Evolutionary conservation across 1,284 basidiomycete species (phyloP).

Genomic region (Anthracocystis walkeri): DNA sequence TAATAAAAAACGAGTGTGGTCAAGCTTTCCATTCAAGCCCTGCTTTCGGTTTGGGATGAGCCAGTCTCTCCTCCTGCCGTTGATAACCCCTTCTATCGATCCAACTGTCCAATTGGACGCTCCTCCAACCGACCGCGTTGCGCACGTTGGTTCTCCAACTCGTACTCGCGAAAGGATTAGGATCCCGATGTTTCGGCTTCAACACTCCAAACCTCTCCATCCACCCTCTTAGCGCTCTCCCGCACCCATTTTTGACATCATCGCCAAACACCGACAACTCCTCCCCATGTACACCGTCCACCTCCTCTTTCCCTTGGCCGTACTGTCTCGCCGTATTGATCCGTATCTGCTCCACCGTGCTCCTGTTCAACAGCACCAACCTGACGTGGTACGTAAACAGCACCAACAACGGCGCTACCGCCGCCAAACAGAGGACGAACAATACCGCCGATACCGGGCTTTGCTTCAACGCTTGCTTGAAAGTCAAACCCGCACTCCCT

Average conservation of each 20-base stretch:
- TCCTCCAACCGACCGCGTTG: conserved; percentile 47
- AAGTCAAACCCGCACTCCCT: conserved; percentile 42
- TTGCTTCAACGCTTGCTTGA: conserved; percentile 47
- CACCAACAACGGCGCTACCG: conserved; percentile 47
- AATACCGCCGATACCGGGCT: conserved; percentile 61
- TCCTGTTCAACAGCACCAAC: conserved; percentile 61
- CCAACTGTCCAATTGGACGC: conserved; percentile 45
- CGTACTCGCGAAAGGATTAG: conserved; percentile 54
- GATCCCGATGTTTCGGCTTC: conserved; percentile 38
- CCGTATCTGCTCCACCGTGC: conserved; percentile 68
- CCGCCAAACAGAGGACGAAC: conserved; percentile 53
- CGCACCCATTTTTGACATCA: not conserved
- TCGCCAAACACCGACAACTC: conserved; percentile 17
- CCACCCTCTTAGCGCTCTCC: conserved; percentile 14
- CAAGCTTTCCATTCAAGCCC: conserved; percentile 16
- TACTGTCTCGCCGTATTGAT: conserved; percentile 57
- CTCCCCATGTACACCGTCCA: conserved; percentile 16
- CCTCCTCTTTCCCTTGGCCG: conserved; percentile 45
- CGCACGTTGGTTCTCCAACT: conserved; percentile 32
- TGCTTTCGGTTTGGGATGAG: conserved; percentile 14
- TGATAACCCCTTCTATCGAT: conserved; percentile 25
- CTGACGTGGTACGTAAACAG: conserved; percentile 63
- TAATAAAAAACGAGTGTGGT: not conserved
- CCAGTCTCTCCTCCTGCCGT: conserved; percentile 3
- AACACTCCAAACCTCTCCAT: conserved; percentile 19